Evolutionary conservation across 129 eudicot species (phyloP), one percentile per base, ranked within the genome.

Genomic region (Flaveria brownii): DNA sequence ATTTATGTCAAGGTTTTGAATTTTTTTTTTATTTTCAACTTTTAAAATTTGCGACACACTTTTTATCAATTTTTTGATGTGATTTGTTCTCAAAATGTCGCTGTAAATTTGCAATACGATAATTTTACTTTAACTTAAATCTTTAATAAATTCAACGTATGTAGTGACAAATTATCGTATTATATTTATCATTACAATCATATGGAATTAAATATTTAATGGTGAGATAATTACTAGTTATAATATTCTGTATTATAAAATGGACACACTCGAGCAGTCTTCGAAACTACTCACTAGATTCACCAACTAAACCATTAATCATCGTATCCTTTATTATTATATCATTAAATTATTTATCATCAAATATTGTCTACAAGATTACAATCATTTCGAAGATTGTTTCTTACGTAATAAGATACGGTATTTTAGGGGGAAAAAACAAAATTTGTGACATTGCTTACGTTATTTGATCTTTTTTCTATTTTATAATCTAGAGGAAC

Each of bases 231-330:
- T 65, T 10, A 65, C 22, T 17, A n/a, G 52, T 55, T 56, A 39
- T 17, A 18, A 72, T 18, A 51, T 76, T 14, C 18, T 39, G 68
- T 41, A 55, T 18, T 72, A 64, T 18, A 76, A 47, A 39, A 76
- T 51, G 7, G 52, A 39, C 18, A 65, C 54, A 76, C 66, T 76
- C 41, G 73, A 76, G 73, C 55, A 76, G 15, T 54, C 81, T 67
- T 77, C 73, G 9, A 67, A 39, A 67, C 54, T 66, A 77, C 81
- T 67, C 81, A 49, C 63, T 22, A 46, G 49, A 76, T 66, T 66
- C 74, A 77, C 77, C 77, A 5, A 52, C 68, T 7, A 39, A 16
- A 77, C 74, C 67, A 77, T 52, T 54, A 77, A 77, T 39, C 23
- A 77, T 77, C 50, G 17, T 74, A 74, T 60, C 46, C 52, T 43